Base-by-base conservation (phyloP, 306 rosid species). In the Cucurbita ficifolia region DNA sequence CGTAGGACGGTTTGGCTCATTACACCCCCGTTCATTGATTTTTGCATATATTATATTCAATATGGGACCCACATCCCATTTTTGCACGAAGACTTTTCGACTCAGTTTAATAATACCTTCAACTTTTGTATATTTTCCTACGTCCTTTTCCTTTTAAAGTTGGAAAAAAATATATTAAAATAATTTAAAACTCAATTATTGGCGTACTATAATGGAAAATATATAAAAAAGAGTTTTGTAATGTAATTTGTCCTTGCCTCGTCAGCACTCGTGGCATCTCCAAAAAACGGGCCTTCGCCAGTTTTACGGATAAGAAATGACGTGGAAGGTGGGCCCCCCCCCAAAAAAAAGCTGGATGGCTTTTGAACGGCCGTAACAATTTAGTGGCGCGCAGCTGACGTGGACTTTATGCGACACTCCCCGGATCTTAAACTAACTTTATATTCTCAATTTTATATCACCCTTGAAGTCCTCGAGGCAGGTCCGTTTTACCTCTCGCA, bases 401-500 rank as follows among this genome's bases (percentile, higher is more conserved):
- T 82, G 87, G 83, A 0, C 10, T 70, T 35, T 79, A 45, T 60
- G 78, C 70, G 70, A 58, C 50, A 51, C 16, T 8, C 59, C 76
- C 18, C 83, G 96, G 92, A 89, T 69, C 79, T 83, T 74, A 88
- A 85, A 70, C 64, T 16, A 43, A 54, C 62, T 43, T 64, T 65
- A 70, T 61, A 68, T 49, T 56, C 16, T 10, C 81, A 35, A 77
- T 73, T 21, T 76, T 75, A 79, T 71, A 51, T 61, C 35, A 43
- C 58, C 43, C 82, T 84, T 90, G 79, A 84, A 19, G 83, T 90
- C 98, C 98, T 92, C 77, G 80, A 76, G 64, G 83, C 70, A 8
- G 58, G 74, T 70, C 46, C 33, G 59, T 70, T 50, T 69, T 13
- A 12, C 45, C 49, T 46, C 76, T 8, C 39, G 51, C 43, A 19